Evolutionary conservation across 345 rosid genomes (phyloP).

Genomic region (Schrenkiella parvula): DNA sequence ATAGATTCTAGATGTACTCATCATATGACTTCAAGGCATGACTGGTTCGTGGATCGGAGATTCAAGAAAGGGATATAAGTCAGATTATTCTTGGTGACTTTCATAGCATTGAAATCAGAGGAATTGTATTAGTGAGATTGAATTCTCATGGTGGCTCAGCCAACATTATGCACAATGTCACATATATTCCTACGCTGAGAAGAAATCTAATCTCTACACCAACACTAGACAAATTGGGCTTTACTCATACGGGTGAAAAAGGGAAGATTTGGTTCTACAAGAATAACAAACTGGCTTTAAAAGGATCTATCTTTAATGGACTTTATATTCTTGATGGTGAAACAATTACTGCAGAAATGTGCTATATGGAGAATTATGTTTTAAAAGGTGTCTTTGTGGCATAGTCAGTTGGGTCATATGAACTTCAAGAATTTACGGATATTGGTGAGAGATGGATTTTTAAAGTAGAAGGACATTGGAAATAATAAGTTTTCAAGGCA

Average conservation of each 20-base stretch:
- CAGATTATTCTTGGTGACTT: neutral
- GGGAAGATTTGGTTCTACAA: neutral
- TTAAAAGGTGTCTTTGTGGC: too few species aligned
- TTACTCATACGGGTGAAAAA: neutral
- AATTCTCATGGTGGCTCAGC: neutral
- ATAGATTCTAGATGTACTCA: neutral
- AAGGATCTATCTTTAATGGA: neutral
- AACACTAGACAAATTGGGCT: neutral
- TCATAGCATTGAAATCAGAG: too few species aligned
- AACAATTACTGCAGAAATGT: neutral
- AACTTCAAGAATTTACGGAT: neutral
- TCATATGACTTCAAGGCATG: neutral
- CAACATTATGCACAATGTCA: neutral
- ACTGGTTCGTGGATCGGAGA: neutral
- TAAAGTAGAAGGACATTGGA: neutral
- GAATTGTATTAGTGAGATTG: too few species aligned
- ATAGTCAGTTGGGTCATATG: neutral
- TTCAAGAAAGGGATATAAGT: neutral
- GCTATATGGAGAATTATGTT: too few species aligned
- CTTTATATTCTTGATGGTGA: neutral
- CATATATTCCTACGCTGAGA: neutral
- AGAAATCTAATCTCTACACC: neutral
- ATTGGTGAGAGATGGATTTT: neutral
- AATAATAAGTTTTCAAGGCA: neutral
- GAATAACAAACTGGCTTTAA: neutral